Percentiles rank a stretch among this genome's conserved stretches.
These are phyloP conservation scores for Sclerotinia borealis DNA, from an alignment of 2,329 filamentous ascomycete genomes.

Conservation along the genomic window DNA sequence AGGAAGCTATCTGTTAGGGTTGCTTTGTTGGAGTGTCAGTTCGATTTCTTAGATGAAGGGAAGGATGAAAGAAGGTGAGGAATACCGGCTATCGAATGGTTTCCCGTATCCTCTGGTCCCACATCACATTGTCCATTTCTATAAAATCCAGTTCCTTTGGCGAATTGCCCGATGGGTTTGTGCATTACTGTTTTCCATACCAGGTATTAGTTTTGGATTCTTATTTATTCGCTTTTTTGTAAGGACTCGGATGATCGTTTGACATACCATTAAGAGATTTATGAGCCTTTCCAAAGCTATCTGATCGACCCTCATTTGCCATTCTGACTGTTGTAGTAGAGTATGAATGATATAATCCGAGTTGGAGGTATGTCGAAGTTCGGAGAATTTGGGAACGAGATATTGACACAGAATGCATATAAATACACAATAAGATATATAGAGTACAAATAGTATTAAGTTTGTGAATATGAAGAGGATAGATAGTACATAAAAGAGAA, in stretches of 20 bases:
- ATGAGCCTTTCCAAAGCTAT: constrained; percentile 8
- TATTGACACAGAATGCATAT: background rate
- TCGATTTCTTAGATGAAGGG: background rate
- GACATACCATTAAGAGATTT: constrained; percentile 14
- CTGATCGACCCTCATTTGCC: background rate
- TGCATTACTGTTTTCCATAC: constrained; percentile 43
- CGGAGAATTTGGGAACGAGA: background rate
- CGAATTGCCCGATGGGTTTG: constrained; percentile 52
- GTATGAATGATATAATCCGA: background rate
- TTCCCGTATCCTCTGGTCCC: constrained; percentile 48
- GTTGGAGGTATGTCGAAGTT: background rate
- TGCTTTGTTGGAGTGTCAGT: constrained; percentile 28
- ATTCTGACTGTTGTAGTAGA: background rate
- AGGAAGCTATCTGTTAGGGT: constrained; percentile 56
- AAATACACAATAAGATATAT: background rate
- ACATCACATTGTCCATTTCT: constrained; percentile 55
- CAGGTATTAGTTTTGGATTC: background rate
- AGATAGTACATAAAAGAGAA: background rate
- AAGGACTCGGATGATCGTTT: constrained; percentile 11
- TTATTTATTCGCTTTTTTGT: background rate
- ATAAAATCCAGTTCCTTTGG: constrained; percentile 53
- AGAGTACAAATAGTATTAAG: background rate
- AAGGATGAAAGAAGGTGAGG: background rate
- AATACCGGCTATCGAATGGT: constrained; percentile 49
- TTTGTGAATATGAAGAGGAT: background rate